Conservation (phyloP, 371 early-diverging fungal genomes). For the Coemansia sp. region DNA sequence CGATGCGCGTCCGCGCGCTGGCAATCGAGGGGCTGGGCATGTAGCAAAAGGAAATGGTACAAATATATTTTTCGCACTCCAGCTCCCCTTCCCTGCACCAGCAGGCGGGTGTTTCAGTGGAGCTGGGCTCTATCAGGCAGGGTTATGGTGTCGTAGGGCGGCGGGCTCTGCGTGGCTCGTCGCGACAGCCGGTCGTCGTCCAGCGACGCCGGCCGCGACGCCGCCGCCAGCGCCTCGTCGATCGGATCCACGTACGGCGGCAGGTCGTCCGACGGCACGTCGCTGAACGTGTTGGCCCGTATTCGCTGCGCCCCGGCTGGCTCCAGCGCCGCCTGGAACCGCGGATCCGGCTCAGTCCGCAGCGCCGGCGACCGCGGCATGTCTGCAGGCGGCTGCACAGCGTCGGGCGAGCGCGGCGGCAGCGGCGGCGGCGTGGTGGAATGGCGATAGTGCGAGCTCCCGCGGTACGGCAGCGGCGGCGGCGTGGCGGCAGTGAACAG, state of each 20-base stretch:
- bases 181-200: not conserved
- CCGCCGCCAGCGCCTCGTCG: slow-evolving; percentile 32
- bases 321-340: slow-evolving; percentile 5
- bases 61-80: too few species aligned
- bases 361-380: slow-evolving; percentile 3
- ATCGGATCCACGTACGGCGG: slow-evolving; percentile 48
- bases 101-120: too few species aligned
- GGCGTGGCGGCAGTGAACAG: slow-evolving; percentile 2
- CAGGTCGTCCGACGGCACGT: slow-evolving; percentile 37
- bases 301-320: slow-evolving; percentile 46
- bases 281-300: slow-evolving; percentile 31
- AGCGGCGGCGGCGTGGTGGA: slow-evolving; percentile 2
- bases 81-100: not conserved
- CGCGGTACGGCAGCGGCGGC: slow-evolving; percentile 6
- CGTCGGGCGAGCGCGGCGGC: not conserved
- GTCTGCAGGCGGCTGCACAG: not conserved
- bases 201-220: not conserved
- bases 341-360: not conserved
- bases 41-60: slow-evolving; percentile 6
- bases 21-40: slow-evolving; percentile 46
- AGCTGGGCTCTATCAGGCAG: slow-evolving; percentile 1
- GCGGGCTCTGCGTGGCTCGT: slow-evolving; percentile 17
- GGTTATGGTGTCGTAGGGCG: slow-evolving; percentile 33
- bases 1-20: slow-evolving; percentile 31
- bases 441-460: not conserved